Conservation (phyloP, 2,329 filamentous ascomycete genomes). For the Amesomyces nigricolor region DNA sequence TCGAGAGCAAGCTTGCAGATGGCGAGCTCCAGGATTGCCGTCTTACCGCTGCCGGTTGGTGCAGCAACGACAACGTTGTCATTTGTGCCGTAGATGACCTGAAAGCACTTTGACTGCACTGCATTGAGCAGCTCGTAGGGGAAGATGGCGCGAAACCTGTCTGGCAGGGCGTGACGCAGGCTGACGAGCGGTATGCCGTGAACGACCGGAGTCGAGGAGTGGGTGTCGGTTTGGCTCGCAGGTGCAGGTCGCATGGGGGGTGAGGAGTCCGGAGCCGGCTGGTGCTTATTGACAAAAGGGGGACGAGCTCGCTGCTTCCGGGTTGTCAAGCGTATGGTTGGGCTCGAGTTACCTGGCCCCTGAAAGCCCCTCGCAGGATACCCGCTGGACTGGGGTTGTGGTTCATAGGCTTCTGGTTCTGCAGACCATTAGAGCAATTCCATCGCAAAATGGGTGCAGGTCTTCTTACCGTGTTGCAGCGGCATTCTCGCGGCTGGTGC, state of each 20-base stretch:
- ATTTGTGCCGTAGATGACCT: slow-evolving; percentile 57
- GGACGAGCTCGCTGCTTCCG: slow-evolving; percentile 7
- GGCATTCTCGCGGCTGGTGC: not conserved
- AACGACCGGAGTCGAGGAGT: slow-evolving; percentile 31
- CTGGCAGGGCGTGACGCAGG: slow-evolving; percentile 53
- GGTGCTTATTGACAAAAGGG: not conserved
- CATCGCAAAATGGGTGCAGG: not conserved
- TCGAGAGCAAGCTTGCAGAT: slow-evolving; percentile 65
- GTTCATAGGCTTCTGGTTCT: not conserved
- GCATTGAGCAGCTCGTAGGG: slow-evolving; percentile 73
- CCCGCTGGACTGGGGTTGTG: not conserved
- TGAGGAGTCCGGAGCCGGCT: not conserved
- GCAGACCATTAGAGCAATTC: not conserved
- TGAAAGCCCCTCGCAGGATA: not conserved
- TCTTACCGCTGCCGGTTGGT: slow-evolving; percentile 83
- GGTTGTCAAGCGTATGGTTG: slow-evolving; percentile 10
- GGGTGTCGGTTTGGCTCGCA: not conserved
- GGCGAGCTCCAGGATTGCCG: slow-evolving; percentile 72
- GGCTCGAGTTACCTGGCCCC: slow-evolving; percentile 17
- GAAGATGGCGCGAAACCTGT: slow-evolving; percentile 65
- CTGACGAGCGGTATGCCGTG: slow-evolving; percentile 38
- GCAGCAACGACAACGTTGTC: slow-evolving; percentile 76
- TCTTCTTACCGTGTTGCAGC: slow-evolving; percentile 4
- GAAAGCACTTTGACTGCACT: slow-evolving; percentile 75
- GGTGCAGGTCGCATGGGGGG: not conserved